phyloP scores from a whole-genome alignment of 805 yeast genomes.

The Maudiozyma barnettii region DNA sequence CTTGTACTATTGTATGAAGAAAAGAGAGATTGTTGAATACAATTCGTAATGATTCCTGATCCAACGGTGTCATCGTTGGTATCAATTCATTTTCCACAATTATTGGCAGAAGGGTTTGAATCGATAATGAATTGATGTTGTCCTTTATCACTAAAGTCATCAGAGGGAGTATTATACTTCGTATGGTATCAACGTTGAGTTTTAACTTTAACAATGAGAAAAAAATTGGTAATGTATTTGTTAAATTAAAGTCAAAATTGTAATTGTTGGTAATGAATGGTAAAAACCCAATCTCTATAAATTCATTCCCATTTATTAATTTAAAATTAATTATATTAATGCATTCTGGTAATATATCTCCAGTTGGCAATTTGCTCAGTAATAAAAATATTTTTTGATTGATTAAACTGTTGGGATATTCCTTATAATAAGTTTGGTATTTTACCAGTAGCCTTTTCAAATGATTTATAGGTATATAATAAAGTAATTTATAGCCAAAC shows the following conservation, averaged over 20 bases:
- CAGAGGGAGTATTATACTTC: no score
- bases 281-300: background rate
- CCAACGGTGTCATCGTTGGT: no score
- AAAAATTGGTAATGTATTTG: no score
- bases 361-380: background rate
- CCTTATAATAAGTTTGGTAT: slow-evolving; percentile 6
- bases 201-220: no score
- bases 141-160: no score
- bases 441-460: slow-evolving; percentile 3
- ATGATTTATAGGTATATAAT: slow-evolving; percentile 8
- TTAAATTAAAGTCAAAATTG: no score
- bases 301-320: slow-evolving; percentile 2
- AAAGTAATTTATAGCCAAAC: slow-evolving; percentile 23
- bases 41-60: background rate
- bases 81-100: no score
- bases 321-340: slow-evolving; percentile 6
- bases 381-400: slow-evolving; percentile 1
- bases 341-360: slow-evolving; percentile 3
- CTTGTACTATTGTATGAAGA: background rate
- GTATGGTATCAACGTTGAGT: no score
- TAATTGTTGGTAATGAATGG: background rate
- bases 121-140: no score
- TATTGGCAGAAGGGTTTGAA: no score
- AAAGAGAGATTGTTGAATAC: background rate
- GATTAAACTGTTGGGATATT: slow-evolving; percentile 8